Conservation (phyloP, 2,329 filamentous ascomycete genomes). For the Shiraia sp. region DNA sequence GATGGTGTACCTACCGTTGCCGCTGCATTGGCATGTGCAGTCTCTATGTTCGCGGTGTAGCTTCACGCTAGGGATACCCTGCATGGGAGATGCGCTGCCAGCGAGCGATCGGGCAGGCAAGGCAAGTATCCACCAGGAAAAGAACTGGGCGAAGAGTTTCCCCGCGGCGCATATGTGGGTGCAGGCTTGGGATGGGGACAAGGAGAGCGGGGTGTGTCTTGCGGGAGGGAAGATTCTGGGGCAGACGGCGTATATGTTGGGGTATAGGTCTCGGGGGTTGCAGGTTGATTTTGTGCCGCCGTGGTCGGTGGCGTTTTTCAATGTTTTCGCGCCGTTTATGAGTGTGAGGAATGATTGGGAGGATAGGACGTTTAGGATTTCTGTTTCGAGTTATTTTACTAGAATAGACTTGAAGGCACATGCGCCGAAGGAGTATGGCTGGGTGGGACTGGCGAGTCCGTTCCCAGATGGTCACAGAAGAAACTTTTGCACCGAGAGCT, state of each 20-base stretch:
- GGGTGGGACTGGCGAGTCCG: slow-evolving; percentile 52
- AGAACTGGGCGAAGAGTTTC: slow-evolving; percentile 56
- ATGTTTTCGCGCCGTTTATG: slow-evolving; percentile 48
- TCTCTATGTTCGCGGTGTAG: slow-evolving; percentile 48
- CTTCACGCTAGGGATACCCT: slow-evolving; percentile 46
- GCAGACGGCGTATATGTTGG: slow-evolving; percentile 51
- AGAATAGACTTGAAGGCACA: slow-evolving; percentile 48
- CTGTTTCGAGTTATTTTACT: slow-evolving; percentile 43
- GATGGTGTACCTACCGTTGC: slow-evolving; percentile 52
- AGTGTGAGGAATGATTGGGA: slow-evolving; percentile 47
- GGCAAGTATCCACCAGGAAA: slow-evolving; percentile 54
- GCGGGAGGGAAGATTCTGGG: slow-evolving; percentile 42
- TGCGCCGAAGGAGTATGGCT: slow-evolving; percentile 48
- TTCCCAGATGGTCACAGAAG: slow-evolving; percentile 52
- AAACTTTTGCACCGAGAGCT: slow-evolving; percentile 53
- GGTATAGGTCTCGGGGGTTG: slow-evolving; percentile 46
- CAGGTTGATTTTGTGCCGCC: slow-evolving; percentile 52
- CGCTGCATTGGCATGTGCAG: slow-evolving; percentile 58
- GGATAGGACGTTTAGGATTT: slow-evolving; percentile 43
- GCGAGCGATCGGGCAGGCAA: slow-evolving; percentile 32
- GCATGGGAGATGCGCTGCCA: slow-evolving; percentile 23
- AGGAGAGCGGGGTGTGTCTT: slow-evolving; percentile 31
- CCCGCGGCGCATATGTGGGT: slow-evolving; percentile 48
- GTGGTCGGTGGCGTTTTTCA: slow-evolving; percentile 42
- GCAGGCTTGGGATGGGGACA: slow-evolving; percentile 28